A percentile compares a stretch with the other conserved stretches of the same genome.
phyloP scores from a whole-genome alignment of 1,139 yeast species.

The Citeromyces siamensis region DNA sequence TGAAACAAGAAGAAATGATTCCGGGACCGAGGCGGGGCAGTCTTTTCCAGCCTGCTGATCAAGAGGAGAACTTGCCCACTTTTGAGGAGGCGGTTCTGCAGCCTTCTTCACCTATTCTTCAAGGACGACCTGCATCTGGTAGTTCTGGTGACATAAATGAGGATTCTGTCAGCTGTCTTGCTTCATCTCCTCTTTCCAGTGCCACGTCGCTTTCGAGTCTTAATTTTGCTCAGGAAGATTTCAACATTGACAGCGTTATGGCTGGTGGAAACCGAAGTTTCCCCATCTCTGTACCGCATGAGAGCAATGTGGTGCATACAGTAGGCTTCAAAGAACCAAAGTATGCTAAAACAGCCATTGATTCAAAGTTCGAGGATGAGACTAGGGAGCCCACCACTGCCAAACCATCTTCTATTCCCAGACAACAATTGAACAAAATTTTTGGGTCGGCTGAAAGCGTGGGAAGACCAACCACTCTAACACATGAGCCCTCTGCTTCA shows the following conservation, averaged over 20 bases:
- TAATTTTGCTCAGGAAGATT: not conserved
- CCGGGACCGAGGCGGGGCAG: slow-evolving; percentile 1
- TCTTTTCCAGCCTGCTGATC: slow-evolving; percentile 3
- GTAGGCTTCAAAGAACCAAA: slow-evolving; percentile 2
- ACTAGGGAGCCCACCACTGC: not conserved
- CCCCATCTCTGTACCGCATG: not conserved
- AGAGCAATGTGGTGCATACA: not conserved
- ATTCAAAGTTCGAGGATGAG: not conserved
- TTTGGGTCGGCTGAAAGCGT: slow-evolving; percentile 73
- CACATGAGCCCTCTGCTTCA: not conserved
- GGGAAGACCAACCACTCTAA: not conserved
- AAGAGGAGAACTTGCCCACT: slow-evolving; percentile 13
- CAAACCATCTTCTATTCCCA: slow-evolving; percentile 32
- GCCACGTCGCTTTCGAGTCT: not conserved
- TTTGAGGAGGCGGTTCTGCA: slow-evolving; percentile 16
- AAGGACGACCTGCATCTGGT: slow-evolving; percentile 3
- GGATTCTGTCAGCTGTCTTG: slow-evolving; percentile 12
- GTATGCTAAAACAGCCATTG: not conserved
- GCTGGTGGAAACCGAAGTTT: slow-evolving; percentile 4
- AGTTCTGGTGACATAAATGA: not conserved
- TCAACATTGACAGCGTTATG: slow-evolving; percentile 6
- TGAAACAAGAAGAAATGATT: not conserved
- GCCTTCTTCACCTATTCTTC: slow-evolving; percentile 20
- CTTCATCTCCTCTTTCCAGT: slow-evolving; percentile 15
- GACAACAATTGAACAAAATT: slow-evolving; percentile 79